A percentile compares a stretch with the other conserved stretches of the same genome.
Conservation (phyloP, 352 stramenopile species). For the Pythium vanterpoolii region DNA sequence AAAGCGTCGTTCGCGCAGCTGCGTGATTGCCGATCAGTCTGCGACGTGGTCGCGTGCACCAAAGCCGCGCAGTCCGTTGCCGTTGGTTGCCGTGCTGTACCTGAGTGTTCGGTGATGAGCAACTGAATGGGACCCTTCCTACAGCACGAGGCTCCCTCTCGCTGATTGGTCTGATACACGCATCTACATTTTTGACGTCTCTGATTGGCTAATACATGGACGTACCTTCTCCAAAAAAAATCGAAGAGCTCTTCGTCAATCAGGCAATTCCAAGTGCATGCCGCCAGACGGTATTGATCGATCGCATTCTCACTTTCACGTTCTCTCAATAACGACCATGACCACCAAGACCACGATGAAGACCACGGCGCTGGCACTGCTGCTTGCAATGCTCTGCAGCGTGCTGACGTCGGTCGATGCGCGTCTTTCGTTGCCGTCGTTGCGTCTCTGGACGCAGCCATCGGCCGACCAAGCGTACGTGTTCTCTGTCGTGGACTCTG, state of each 20-base stretch:
- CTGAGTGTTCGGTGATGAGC: background rate
- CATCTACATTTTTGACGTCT: background rate
- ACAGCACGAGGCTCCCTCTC: background rate
- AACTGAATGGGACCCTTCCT: background rate
- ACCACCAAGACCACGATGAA: background rate
- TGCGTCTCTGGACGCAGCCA: slow-evolving; percentile 10
- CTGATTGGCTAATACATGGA: slow-evolving; percentile 5
- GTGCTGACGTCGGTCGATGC: slow-evolving; percentile 2
- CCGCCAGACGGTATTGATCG: background rate
- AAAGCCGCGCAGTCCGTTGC: background rate
- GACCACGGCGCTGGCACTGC: slow-evolving; percentile 2
- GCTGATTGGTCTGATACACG: slow-evolving; percentile 15
- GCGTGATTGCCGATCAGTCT: background rate
- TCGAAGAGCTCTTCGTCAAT: slow-evolving; percentile 2
- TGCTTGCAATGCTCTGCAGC: slow-evolving; percentile 9
- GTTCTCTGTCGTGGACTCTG: background rate
- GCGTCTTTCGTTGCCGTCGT: background rate
- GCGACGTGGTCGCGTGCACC: background rate
- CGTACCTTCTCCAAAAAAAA: background rate
- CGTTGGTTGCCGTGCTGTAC: too few relatives aligned
- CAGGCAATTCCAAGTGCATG: background rate
- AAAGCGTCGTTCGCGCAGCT: background rate
- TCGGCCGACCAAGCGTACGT: slow-evolving; percentile 16
- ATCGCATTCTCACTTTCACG: slow-evolving; percentile 4
- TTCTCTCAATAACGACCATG: background rate